Evolutionary conservation across 441 rosid genomes (phyloP).

Genomic region (Viola pubescens): DNA sequence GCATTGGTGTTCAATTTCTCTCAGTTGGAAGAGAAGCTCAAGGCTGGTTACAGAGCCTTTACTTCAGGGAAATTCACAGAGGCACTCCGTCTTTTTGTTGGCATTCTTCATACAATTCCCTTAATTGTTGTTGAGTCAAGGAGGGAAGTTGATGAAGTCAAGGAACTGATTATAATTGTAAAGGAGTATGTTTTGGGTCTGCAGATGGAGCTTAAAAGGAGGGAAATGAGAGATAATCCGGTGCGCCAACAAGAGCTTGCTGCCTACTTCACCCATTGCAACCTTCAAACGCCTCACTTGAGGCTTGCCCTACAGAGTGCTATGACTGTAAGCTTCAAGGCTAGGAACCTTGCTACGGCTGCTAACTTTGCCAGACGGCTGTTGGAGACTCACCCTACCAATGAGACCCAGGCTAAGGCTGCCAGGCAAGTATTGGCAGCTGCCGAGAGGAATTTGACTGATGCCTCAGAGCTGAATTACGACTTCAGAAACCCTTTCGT

Average conservation of each 20-base stretch:
- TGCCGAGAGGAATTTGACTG: constrained; percentile 69
- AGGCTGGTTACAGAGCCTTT: constrained; percentile 73
- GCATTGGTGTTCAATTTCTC: constrained; percentile 59
- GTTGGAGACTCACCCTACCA: constrained; percentile 59
- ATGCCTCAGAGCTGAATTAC: constrained; percentile 53
- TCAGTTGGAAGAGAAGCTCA: constrained; percentile 75
- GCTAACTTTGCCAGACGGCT: constrained; percentile 66
- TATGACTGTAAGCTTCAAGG: constrained; percentile 63
- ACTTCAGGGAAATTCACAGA: constrained; percentile 63
- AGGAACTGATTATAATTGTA: constrained; percentile 58
- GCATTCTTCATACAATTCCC: constrained; percentile 81
- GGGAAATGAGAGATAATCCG: constrained; percentile 53
- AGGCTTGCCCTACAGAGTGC: constrained; percentile 65
- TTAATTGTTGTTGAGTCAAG: constrained; percentile 75
- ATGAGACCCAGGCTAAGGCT: constrained; percentile 55
- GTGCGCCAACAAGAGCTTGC: constrained; percentile 81
- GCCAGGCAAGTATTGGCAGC: constrained; percentile 76
- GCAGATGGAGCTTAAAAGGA: constrained; percentile 64
- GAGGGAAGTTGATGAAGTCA: constrained; percentile 87
- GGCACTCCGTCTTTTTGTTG: constrained; percentile 53
- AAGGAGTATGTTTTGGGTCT: constrained; percentile 80
- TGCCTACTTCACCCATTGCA: constrained; percentile 84
- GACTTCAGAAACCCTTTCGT: constrained; percentile 87
- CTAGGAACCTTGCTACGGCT: constrained; percentile 65
- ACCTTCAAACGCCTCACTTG: constrained; percentile 64